Conservation (phyloP, 805 yeast genomes). For the Kuraishia hungarica region DNA sequence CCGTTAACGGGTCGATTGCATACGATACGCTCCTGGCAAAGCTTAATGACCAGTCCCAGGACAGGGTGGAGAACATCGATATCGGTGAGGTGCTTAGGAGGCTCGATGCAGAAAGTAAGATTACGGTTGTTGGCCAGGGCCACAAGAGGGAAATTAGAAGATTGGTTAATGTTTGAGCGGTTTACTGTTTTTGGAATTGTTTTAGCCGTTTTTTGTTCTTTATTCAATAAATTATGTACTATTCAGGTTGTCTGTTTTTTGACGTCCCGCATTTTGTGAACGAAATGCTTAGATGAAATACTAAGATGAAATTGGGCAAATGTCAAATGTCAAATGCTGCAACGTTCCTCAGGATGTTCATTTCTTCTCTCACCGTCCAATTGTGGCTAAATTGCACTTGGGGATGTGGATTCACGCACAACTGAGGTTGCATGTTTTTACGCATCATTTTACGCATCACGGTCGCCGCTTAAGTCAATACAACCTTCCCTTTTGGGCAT, state of each 20-base stretch:
- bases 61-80: constrained; percentile 62
- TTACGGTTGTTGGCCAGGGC: constrained; percentile 66
- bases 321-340: too few relatives aligned
- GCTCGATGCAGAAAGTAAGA: constrained; percentile 62
- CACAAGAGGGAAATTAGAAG: constrained; percentile 47
- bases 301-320: too few relatives aligned
- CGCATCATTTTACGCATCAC: too few relatives aligned
- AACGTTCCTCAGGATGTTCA: too few relatives aligned
- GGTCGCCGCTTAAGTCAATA: too few relatives aligned
- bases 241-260: background rate
- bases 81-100: constrained; percentile 59
- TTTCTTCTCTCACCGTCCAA: too few relatives aligned
- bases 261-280: background rate
- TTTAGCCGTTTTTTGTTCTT: background rate
- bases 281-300: background rate
- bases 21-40: constrained; percentile 51
- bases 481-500: too few relatives aligned
- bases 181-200: background rate
- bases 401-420: background rate
- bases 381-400: too few relatives aligned
- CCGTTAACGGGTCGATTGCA: constrained; percentile 38
- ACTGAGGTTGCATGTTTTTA: background rate
- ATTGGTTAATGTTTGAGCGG: background rate
- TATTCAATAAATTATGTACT: background rate
- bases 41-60: constrained; percentile 58